Base-by-base conservation (phyloP, 2,329 filamentous ascomycete genomes). In the Fusarium sp. region DNA sequence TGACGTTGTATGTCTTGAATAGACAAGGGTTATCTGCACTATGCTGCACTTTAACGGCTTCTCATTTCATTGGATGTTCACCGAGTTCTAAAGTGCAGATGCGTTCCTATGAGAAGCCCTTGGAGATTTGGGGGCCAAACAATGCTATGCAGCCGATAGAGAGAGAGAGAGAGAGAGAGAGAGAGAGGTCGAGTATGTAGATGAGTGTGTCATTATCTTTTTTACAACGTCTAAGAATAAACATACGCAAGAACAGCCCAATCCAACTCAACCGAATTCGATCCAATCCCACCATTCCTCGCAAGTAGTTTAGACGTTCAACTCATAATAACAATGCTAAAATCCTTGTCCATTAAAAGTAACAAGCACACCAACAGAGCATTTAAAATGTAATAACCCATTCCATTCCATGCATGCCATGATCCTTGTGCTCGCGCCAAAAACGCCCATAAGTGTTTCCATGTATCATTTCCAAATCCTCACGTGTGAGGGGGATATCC, bases 371-470 rank as follows among this genome's bases (percentile, higher is more conserved):
- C 57, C 53, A 62, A 70, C 44, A 53, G 35, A 53, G 50, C 56
- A 67, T 32, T 32, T 50, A 59, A 57, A 68, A 67, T 43, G 65
- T 53, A 60, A 23, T 42, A 47, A 50, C 42, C 56, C 56, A 60
- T 49, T 49, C 54, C 47, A 53, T 37, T 65, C 38, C 64, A 71
- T 72, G 57, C 69, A 71, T 67, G 42, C 62, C 67, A 63, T 71
- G 68, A 56, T 63, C 50, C 68, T 70, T 54, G 60, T 69, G 46
- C 33, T 56, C 56, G 32, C 69, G 69, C 69, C 69, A 62, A 63
- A 60, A 71, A 71, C 69, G 69, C 69, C 68, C 50, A 71, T 69
- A 65, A 65, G 59, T 69, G 60, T 71, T 62, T 67, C 68, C 69
- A 71, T 71, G 62, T 71, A 71, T 71, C 69, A 33, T 71, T 63